Conservation (phyloP, 441 rosid species). For the Syzygium malaccense region DNA sequence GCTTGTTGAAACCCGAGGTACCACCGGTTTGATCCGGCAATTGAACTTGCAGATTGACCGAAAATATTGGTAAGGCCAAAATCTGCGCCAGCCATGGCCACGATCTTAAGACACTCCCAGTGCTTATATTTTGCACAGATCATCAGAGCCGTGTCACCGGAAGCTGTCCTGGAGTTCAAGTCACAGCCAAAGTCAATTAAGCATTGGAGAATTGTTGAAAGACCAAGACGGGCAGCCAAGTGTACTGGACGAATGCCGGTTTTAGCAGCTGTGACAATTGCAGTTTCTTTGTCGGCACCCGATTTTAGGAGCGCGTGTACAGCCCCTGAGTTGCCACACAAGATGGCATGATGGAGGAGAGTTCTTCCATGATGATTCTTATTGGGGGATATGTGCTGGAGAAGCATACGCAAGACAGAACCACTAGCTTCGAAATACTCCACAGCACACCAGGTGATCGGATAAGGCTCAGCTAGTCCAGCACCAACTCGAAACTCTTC, state of each 20-base stretch:
- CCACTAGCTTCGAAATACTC: conserved; percentile 91
- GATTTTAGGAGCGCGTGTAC: conserved; percentile 53
- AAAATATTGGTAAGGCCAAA: conserved; percentile 52
- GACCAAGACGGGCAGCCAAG: conserved; percentile 73
- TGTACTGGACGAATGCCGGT: conserved; percentile 63
- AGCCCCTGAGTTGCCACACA: conserved; percentile 73
- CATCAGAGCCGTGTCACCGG: conserved; percentile 78
- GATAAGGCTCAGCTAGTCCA: conserved; percentile 91
- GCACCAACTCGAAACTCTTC: conserved; percentile 96
- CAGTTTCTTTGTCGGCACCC: conserved; percentile 55
- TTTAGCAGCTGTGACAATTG: conserved; percentile 41
- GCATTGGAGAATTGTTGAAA: conserved; percentile 40
- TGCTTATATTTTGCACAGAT: conserved; percentile 58
- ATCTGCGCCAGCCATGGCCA: conserved; percentile 81
- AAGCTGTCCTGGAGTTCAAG: conserved; percentile 56
- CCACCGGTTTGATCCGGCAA: conserved; percentile 58
- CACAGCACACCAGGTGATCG: conserved; percentile 87
- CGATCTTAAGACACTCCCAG: conserved; percentile 41
- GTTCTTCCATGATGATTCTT: conserved; percentile 65
- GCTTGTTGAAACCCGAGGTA: conserved; percentile 54
- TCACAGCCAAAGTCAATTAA: conserved; percentile 57
- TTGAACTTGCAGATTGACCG: conserved; percentile 42
- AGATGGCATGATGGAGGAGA: conserved; percentile 91
- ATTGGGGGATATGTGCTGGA: conserved; percentile 35
- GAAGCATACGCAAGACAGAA: conserved; percentile 58